Evolutionary conservation across 257 asterid genomes (phyloP), one percentile per base, ranked within the genome.

Genomic region (Solanum piurae): DNA sequence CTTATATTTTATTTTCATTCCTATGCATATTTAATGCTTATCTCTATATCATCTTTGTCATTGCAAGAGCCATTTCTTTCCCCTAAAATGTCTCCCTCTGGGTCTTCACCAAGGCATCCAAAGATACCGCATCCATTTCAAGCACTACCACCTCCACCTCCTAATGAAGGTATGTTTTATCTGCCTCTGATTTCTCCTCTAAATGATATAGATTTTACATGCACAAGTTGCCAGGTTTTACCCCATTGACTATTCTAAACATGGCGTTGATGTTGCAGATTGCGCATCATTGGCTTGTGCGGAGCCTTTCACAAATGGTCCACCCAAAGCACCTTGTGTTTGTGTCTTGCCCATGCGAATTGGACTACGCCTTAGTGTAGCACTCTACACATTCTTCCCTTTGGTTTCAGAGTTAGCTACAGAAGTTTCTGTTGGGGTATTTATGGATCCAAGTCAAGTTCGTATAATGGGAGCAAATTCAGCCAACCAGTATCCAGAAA

Each of bases 401-500:
- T 90, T 94, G 89, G 98, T 97, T 69, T 92, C 98, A 18, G 98
- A 95, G 92, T 92, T 97, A 77, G 98, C 99, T 25, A 29, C 93
- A 21, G 99, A 95, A 90, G 91, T 97, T 84, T 93, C 98, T 71
- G 86, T 88, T n/a, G 99, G 99, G 74, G 94, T 92, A n/a, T 94
- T 90, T 86, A 88, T 95, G 93, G 92, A 92, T 89, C 96, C 89
- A 87, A 94, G 98, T 93, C 99, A 95, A 94, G 99, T 97, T 77
- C 98, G 96, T 36, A 94, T 97, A 73, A 93, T 95, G 98, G 99
- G 98, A 79, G 99, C 99, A 86, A 95, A 95, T 91, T 95, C 95
- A 87, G 98, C 95, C 37, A 93, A 74, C 87, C 96, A 93, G 76
- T 92, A 92, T 91, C 94, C 98, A 11, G 98, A 94, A 86, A 97